Conservation (phyloP, 441 rosid species). For the Arabidopsis lyrata region DNA sequence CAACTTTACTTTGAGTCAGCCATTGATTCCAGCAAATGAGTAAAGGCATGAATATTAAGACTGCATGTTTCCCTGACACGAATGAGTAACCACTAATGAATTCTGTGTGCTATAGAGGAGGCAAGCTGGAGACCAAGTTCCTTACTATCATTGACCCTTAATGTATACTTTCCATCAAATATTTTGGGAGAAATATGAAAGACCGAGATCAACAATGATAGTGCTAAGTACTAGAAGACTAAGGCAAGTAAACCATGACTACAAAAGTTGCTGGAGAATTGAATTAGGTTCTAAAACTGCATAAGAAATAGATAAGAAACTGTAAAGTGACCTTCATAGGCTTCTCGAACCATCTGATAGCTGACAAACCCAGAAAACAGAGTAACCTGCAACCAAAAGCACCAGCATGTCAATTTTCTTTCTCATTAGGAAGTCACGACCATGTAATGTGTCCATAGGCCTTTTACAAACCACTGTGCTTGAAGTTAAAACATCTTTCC, state of each 20-base stretch:
- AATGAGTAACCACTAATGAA: not conserved
- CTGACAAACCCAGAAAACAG: constrained; percentile 97
- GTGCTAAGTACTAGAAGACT: constrained; percentile 5
- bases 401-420: not conserved
- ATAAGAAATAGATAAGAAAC: not conserved
- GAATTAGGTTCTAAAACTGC: not conserved
- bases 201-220: constrained; percentile 10
- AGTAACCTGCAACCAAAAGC: constrained; percentile 79
- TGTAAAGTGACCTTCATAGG: constrained; percentile 75
- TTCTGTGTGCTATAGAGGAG: constrained; percentile 1
- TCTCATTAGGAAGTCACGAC: not conserved
- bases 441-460: constrained; percentile 11
- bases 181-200: constrained; percentile 8
- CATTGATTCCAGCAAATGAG: constrained; percentile 10
- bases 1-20: not conserved
- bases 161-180: not conserved
- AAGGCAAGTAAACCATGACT: constrained; percentile 9
- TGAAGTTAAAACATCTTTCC: not conserved
- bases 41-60: not conserved
- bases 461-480: constrained; percentile 3
- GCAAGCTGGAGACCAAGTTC: constrained; percentile 3
- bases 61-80: constrained; percentile 16
- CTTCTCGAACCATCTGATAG: constrained; percentile 99
- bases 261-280: constrained; percentile 7
- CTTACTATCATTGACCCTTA: constrained; percentile 11